phyloP scores from a whole-genome alignment of 768 basidiomycete species.

The Plicaturopsis crispa region DNA sequence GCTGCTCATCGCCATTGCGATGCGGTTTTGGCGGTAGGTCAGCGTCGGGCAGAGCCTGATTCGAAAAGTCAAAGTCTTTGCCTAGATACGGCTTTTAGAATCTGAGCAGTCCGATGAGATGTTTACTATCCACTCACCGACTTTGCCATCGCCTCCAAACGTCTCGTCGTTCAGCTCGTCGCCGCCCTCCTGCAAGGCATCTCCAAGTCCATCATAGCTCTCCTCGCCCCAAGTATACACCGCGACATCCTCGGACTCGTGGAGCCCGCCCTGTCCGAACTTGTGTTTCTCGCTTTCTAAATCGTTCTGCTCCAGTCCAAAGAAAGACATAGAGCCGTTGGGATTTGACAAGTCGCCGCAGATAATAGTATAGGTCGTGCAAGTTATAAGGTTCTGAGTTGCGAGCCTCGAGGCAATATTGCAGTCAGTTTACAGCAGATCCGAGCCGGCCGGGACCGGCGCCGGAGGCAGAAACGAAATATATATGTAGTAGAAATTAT shows the following conservation, averaged over 20 bases:
- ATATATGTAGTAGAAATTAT: no score
- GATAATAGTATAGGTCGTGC: background rate
- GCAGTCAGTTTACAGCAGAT: no score
- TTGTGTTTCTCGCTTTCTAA: slow-evolving; percentile 58
- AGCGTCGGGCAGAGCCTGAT: slow-evolving; percentile 26
- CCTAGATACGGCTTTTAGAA: slow-evolving; percentile 35
- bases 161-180: slow-evolving; percentile 98
- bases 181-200: slow-evolving; percentile 79
- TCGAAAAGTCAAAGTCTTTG: slow-evolving; percentile 87
- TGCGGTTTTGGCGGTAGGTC: slow-evolving; percentile 11
- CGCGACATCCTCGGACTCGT: slow-evolving; percentile 74
- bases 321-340: slow-evolving; percentile 65
- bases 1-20: slow-evolving; percentile 5
- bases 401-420: no score
- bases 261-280: slow-evolving; percentile 38
- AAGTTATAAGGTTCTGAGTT: no score
- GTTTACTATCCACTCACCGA: slow-evolving; percentile 51
- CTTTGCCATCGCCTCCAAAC: slow-evolving; percentile 64
- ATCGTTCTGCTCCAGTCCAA: slow-evolving; percentile 60
- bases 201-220: slow-evolving; percentile 83
- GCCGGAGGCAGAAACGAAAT: no score
- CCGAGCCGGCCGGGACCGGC: no score
- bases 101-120: background rate
- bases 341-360: background rate
- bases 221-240: slow-evolving; percentile 93